Conservation (phyloP, 345 rosid species). For the Carallia pectinifolia region DNA sequence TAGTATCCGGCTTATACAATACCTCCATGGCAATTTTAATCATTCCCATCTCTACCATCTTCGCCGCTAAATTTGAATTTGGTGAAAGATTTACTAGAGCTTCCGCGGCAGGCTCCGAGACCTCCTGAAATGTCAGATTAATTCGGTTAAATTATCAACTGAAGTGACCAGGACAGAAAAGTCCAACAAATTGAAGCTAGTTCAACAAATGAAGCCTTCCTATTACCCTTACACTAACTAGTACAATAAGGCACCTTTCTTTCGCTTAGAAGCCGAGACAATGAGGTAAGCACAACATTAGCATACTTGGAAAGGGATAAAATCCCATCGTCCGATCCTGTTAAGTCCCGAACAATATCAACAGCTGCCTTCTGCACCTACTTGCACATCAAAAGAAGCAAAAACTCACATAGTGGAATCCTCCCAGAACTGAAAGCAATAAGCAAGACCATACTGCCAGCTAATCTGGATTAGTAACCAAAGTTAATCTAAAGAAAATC, state of each 20-base stretch:
- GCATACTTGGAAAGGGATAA: constrained; percentile 60
- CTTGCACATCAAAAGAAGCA: not conserved
- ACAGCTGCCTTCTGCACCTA: constrained; percentile 90
- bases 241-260: constrained; percentile 48
- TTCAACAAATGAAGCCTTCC: too few species aligned
- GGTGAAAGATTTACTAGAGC: constrained; percentile 91
- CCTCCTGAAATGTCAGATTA: constrained; percentile 51
- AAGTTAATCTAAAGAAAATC: too few species aligned
- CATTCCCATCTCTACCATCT: constrained; percentile 68
- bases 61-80: constrained; percentile 55
- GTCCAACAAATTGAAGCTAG: not conserved
- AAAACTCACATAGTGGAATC: not conserved
- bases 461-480: too few species aligned
- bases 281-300: constrained; percentile 48
- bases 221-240: not conserved
- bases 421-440: not conserved
- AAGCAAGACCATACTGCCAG: not conserved
- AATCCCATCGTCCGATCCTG: constrained; percentile 82
- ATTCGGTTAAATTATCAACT: not conserved
- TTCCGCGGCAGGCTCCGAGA: constrained; percentile 82
- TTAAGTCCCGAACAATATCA: constrained; percentile 73
- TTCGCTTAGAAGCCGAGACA: constrained; percentile 58
- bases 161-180: not conserved
- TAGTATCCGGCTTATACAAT: constrained; percentile 64
- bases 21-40: constrained; percentile 62